Conservation (phyloP, 257 asterid genomes). For the Rhazya stricta region DNA sequence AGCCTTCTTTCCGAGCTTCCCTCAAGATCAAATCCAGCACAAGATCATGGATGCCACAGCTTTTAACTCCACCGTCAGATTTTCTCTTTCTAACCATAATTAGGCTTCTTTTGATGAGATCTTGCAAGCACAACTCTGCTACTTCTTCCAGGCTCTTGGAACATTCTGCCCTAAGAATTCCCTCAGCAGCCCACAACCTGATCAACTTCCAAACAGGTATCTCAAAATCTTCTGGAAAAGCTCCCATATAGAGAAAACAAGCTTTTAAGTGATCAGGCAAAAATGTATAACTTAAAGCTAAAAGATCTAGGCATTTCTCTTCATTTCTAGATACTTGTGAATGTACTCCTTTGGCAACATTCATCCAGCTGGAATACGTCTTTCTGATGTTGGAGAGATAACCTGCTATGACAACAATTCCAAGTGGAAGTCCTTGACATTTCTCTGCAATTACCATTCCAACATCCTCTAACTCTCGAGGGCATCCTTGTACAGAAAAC, state of each 20-base stretch:
- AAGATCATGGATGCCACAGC: constrained; percentile 15
- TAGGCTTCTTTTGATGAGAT: constrained; percentile 3
- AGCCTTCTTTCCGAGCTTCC: constrained; percentile 8
- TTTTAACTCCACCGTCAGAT: constrained; percentile 11
- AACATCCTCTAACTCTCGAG: constrained; percentile 24
- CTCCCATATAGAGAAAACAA: constrained; percentile 20
- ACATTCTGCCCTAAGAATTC: constrained; percentile 9
- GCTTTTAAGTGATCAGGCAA: constrained; percentile 13
- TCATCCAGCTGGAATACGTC: constrained; percentile 1
- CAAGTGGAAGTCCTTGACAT: constrained; percentile 34
- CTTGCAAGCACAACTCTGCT: constrained; percentile 6
- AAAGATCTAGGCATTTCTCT: not conserved
- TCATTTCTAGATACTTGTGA: not conserved
- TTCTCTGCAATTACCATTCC: constrained; percentile 29
- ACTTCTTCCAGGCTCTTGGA: not conserved
- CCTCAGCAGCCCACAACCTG: constrained; percentile 9
- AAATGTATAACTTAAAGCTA: constrained; percentile 12
- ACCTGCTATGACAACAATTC: constrained; percentile 25
- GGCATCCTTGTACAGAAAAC: constrained; percentile 21
- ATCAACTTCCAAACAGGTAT: constrained; percentile 8
- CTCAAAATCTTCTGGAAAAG: constrained; percentile 7
- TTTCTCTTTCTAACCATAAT: constrained; percentile 4
- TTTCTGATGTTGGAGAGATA: constrained; percentile 1
- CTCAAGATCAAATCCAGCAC: constrained; percentile 9
- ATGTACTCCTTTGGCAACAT: constrained; percentile 2